Evolutionary conservation across 2,329 filamentous ascomycete genomes (phyloP), one percentile per base, ranked within the genome.

Genomic region (Aspergillus intermedius): DNA sequence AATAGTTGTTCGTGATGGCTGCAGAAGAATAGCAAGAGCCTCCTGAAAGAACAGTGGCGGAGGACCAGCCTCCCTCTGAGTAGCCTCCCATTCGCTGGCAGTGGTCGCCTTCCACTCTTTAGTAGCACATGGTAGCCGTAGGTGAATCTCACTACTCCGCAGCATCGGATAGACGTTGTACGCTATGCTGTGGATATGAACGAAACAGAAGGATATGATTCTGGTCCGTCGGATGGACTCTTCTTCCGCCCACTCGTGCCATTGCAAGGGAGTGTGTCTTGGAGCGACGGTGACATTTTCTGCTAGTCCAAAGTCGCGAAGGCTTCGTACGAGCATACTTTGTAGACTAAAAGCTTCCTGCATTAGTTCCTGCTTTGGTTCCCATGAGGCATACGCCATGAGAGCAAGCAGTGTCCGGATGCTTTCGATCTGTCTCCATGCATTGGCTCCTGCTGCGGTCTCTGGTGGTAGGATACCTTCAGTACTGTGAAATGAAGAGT

Each of bases 141-240:
- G 53, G 42, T 68, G 60, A 12, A 70, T 58, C 52, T 70, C 68
- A 40, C 60, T 66, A 46, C 62, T 68, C 17, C 67, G 60, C 28
- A 70, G 59, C 9, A 65, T 60, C 6, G 67, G 66, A 25, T 68
- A 66, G 8, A 65, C 59, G 54, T 70, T 67, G 50, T 67, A 70
- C n/a, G 65, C 65, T 40, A 70, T 61, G 32, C 64, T 68, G 46
- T 68, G 67, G 12, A 69, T 57, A 50, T 69, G 66, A 35, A 69
- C 64, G 43, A 69, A 69, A 43, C 62, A 66, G 47, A 69, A 70
- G 4, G 67, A 60, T 10, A 68, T 64, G n/a, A 69, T 60, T 35
- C 63, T 63, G 5, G 67, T 67, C 8, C 68, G 62, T 28, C 67
- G 62, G 17, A 56, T 56, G 1, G 64, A 64, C 49, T 70, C 68